phyloP scores from a whole-genome alignment of 2,329 filamentous ascomycete genomes.

The Ophiostoma montium region DNA sequence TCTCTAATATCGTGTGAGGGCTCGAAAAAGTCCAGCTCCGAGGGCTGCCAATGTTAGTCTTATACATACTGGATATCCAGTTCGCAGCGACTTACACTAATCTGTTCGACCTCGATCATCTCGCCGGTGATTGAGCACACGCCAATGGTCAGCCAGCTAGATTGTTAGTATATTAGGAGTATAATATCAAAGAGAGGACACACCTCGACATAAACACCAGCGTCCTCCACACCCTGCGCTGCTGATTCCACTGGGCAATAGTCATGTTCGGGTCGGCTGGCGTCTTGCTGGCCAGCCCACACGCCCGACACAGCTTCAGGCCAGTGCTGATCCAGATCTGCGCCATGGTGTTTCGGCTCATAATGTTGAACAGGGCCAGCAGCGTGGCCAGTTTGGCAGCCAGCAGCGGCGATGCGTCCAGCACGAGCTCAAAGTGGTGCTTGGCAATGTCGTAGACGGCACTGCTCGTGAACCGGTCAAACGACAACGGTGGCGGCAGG shows the following conservation, averaged over 20 bases:
- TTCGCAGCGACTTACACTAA: not conserved
- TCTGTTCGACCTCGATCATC: conserved; percentile 13
- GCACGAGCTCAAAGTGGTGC: conserved; percentile 16
- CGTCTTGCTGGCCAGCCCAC: conserved; percentile 12
- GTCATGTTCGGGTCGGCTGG: conserved; percentile 5
- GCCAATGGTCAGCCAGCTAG: conserved; percentile 19
- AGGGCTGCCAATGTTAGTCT: not conserved
- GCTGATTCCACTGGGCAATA: conserved; percentile 12
- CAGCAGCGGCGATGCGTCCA: conserved; percentile 16
- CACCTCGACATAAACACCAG: conserved; percentile 21
- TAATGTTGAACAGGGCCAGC: conserved; percentile 20
- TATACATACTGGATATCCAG: not conserved
- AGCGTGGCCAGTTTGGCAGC: conserved; percentile 19
- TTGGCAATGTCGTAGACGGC: conserved; percentile 18
- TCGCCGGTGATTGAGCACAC: conserved; percentile 19
- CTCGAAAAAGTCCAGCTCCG: conserved; percentile 15
- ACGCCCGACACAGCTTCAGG: conserved; percentile 15
- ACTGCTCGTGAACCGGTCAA: conserved; percentile 9
- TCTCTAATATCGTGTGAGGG: conserved; percentile 14
- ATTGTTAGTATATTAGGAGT: not conserved
- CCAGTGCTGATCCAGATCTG: conserved; percentile 19
- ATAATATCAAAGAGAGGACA: conserved; percentile 18
- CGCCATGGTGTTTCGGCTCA: conserved; percentile 18
- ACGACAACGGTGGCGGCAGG: conserved; percentile 3
- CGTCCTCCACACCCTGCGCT: conserved; percentile 18